Evolutionary conservation across 2,329 filamentous ascomycete species (phyloP), one percentile per base, ranked within the genome.

Genomic region (Truncatella angustata): DNA sequence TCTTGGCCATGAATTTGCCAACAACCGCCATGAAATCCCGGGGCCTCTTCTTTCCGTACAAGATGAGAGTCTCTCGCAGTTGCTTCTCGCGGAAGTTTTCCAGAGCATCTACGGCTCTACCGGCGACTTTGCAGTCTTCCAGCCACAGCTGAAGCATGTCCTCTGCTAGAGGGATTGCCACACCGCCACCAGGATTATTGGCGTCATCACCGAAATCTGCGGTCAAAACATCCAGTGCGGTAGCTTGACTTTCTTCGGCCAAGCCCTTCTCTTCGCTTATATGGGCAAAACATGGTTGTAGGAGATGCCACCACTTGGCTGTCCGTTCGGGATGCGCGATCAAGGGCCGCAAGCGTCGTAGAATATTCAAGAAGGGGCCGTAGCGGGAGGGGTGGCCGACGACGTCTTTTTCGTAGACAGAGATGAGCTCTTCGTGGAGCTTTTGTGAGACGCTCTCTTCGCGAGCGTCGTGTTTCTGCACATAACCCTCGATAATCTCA

Each of bases 371-470:
- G 69, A 92, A 94, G n/a, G 83, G 72, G 7, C 81, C 82, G 64
- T 82, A 80, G 58, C 82, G 81, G 47, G 77, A 67, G 2, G 80
- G 72, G 21, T 76, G 74, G 30, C 78, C 77, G 21, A 76, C 75
- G 54, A 92, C 81, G 57, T 82, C 75, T 62, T 80, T 84, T 53
- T 85, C 77, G 71, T 86, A 91, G 50, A 90, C 77, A 21, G 76
- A 70, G 36, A 86, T 72, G 6, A 94, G 77, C 60, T 91, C 88
- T 36, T 91, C 87, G 56, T 91, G 84, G 47, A 91, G 76, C 52
- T 85, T 83, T 58, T 90, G 86, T n/a, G 84, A 79, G 36, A 84
- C 78, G 51, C 77, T 71, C 48, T 90, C 87, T 61, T 92, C 88
- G 57, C 82, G 79, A 59, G 81, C 80, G 51, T 74, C 67, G 60